phyloP scores from a whole-genome alignment of 352 stramenopile species.

The Hyaloperonospora arabidopsidis region DNA sequence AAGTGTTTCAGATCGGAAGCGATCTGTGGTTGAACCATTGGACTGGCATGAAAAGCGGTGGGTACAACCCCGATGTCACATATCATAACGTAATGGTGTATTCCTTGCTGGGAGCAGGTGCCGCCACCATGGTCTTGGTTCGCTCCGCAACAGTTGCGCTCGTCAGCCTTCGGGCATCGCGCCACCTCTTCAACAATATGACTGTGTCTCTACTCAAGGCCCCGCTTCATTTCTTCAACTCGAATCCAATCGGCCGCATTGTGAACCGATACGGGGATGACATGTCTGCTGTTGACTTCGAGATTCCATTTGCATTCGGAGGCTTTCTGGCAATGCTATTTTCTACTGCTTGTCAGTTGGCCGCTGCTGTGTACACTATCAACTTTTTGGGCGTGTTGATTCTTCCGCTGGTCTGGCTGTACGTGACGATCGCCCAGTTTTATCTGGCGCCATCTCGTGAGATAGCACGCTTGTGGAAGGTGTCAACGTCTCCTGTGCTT shows the following conservation, averaged over 20 bases:
- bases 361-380: constrained; percentile 65
- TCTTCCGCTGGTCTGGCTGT: constrained; percentile 75
- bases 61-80: constrained; percentile 17
- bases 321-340: constrained; percentile 54
- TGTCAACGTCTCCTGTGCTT: constrained; percentile 34
- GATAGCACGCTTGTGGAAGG: constrained; percentile 31
- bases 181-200: constrained; percentile 80
- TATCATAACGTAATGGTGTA: constrained; percentile 33
- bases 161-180: constrained; percentile 30
- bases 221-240: constrained; percentile 88
- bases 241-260: constrained; percentile 84
- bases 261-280: constrained; percentile 86
- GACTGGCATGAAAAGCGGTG: constrained; percentile 24
- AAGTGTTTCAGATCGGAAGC: constrained; percentile 30
- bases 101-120: constrained; percentile 17
- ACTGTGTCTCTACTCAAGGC: constrained; percentile 75
- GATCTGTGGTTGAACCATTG: constrained; percentile 35
- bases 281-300: constrained; percentile 84
- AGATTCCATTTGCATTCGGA: constrained; percentile 32
- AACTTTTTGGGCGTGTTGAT: constrained; percentile 70
- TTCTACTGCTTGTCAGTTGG: constrained; percentile 63
- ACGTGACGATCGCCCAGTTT: constrained; percentile 42
- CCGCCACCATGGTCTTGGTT: constrained; percentile 32
- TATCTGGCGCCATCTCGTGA: constrained; percentile 39
- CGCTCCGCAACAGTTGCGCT: constrained; percentile 26